Evolutionary conservation across 2,329 filamentous ascomycete genomes (phyloP), one percentile per base, ranked within the genome.

Genomic region (Pezicula radicicola): DNA sequence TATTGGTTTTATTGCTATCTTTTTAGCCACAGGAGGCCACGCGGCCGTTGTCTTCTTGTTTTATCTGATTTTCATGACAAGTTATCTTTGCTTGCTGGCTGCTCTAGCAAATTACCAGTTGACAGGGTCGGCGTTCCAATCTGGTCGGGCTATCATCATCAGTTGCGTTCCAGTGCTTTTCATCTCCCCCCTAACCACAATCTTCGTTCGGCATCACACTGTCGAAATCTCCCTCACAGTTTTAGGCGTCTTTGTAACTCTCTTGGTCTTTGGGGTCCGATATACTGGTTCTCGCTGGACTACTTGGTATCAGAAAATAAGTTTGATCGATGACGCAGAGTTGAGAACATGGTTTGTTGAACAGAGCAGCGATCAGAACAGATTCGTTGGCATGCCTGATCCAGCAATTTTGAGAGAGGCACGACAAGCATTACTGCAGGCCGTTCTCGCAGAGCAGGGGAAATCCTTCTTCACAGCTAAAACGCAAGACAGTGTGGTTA

Each of bases 11-110:
- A 62, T 78, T 25, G 67, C 68, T n/a, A 78, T 84, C 50, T 68
- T 73, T 9, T 64, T 74, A 21, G 71, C 74, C 28, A 68, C 68
- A 42, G 67, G 72, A 2, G 68, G 74, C 18, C 69, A 70, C 10
- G 66, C 72, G 2, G 83, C 76, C 7, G 75, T 81, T 10, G 70
- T 84, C 12, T 86, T 84, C 61, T 75, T 81, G 53, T 75, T 83
- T 44, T 86, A 85, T 55, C 70, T 85, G 2, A 65, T 83, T 33
- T 72, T 74, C 21, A 67, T 86, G 40, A 80, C 81, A 6, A 75
- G 79, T 2, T 85, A 85, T 60, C 73, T 86, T 37, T 79, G 78
- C 15, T 64, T 81, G 1, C 72, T 86, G 42, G 81, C 81, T 46
- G 73, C 69, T 9, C 62, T 71, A 15, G 67, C 67, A 3, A 69